Evolutionary conservation across 306 rosid species (phyloP).

Genomic region (Nissolia schottii): DNA sequence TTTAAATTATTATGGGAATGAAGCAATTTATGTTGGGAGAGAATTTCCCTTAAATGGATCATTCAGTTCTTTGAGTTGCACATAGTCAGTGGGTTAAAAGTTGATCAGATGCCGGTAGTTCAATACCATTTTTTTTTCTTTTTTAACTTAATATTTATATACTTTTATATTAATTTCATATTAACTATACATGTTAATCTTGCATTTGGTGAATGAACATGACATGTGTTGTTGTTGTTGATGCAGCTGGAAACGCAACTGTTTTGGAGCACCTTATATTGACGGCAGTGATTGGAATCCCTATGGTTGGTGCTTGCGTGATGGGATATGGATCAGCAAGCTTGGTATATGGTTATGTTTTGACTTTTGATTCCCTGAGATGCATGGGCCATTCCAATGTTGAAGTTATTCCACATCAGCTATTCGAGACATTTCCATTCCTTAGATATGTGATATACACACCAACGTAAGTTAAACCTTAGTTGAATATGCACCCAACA

Average conservation of each 20-base stretch:
- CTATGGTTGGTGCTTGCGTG: slow-evolving; percentile 50
- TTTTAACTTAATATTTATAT: background rate
- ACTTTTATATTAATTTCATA: background rate
- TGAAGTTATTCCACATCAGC: slow-evolving; percentile 57
- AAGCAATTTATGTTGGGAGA: no score
- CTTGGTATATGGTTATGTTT: slow-evolving; percentile 48
- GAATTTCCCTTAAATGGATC: no score
- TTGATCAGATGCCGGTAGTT: no score
- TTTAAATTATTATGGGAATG: no score
- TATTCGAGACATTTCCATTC: slow-evolving; percentile 55
- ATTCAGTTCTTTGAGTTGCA: no score
- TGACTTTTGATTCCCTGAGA: slow-evolving; percentile 68
- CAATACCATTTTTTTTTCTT: background rate
- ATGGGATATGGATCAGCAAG: slow-evolving; percentile 70
- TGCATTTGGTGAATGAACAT: background rate
- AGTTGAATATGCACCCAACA: background rate
- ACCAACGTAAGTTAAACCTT: slow-evolving; percentile 65
- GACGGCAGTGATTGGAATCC: slow-evolving; percentile 56
- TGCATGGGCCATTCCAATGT: slow-evolving; percentile 78
- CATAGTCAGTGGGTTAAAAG: no score
- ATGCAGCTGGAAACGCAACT: slow-evolving; percentile 77
- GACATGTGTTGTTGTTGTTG: background rate
- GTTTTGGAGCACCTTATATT: slow-evolving; percentile 63
- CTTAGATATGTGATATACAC: slow-evolving; percentile 70
- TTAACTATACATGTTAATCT: background rate